Evolutionary conservation across 1,139 yeast species (phyloP).

Genomic region (Blastobotrys serpentis): DNA sequence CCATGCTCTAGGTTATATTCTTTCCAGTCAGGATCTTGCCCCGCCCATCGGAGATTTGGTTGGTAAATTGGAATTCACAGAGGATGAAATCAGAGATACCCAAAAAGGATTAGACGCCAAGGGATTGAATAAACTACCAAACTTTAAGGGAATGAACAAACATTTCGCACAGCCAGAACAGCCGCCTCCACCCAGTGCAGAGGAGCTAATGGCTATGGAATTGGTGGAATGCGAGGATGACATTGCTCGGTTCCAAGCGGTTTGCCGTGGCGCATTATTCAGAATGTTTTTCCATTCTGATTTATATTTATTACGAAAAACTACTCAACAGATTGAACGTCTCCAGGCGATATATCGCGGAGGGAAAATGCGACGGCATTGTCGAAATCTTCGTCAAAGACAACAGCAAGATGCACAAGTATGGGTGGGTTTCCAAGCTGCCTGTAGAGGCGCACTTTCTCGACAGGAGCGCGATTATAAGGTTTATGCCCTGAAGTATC

Average conservation of each 20-base stretch:
- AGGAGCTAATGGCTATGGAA: constrained; percentile 37
- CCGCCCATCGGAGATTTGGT: constrained; percentile 66
- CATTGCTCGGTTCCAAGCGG: constrained; percentile 41
- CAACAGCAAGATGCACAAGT: constrained; percentile 5
- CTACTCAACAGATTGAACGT: constrained; percentile 15
- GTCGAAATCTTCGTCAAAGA: not conserved
- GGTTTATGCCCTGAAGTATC: constrained; percentile 22
- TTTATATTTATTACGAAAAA: constrained; percentile 22
- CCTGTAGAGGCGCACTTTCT: constrained; percentile 21
- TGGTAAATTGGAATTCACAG: constrained; percentile 60
- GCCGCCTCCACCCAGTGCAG: constrained; percentile 31
- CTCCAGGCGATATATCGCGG: constrained; percentile 36
- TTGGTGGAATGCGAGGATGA: constrained; percentile 30
- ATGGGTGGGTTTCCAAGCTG: constrained; percentile 20
- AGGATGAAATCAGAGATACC: constrained; percentile 66
- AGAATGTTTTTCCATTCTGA: constrained; percentile 22
- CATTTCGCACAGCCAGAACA: constrained; percentile 35
- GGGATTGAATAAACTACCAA: constrained; percentile 41
- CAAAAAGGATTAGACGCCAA: constrained; percentile 60
- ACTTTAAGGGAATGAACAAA: constrained; percentile 42
- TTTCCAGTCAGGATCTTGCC: constrained; percentile 53
- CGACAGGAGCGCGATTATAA: constrained; percentile 22
- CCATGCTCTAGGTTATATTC: constrained; percentile 80
- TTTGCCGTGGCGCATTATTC: constrained; percentile 32
- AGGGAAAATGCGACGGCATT: constrained; percentile 9